These are phyloP conservation scores for Cardamine occulta DNA, from an alignment of 345 rosid genomes.

Conservation along the genomic window DNA sequence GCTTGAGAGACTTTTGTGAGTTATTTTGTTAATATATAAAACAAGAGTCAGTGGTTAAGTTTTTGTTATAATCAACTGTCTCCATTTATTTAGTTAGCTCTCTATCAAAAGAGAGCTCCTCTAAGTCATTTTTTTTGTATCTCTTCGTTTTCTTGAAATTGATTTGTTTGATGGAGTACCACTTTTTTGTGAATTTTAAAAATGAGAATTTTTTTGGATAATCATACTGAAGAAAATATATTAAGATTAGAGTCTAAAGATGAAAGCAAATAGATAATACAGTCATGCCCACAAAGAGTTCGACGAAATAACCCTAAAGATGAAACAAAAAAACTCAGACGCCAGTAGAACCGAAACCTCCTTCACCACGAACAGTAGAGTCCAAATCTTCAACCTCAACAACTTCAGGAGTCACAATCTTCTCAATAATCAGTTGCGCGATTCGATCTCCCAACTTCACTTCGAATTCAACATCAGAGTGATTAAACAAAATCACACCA, in stretches of 20 bases:
- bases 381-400: constrained; percentile 74
- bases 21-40: constrained; percentile 13
- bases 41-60: constrained; percentile 25
- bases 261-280: background rate
- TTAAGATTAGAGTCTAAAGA: background rate
- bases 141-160: background rate
- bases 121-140: background rate
- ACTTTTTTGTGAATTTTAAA: background rate
- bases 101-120: background rate
- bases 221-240: background rate
- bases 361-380: constrained; percentile 70
- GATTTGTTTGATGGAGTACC: background rate
- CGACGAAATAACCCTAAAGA: constrained; percentile 29
- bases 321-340: constrained; percentile 27
- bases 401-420: constrained; percentile 68
- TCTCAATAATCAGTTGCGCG: constrained; percentile 77
- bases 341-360: constrained; percentile 90
- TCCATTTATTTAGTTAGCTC: background rate
- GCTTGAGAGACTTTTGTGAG: constrained; percentile 3
- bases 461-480: constrained; percentile 64
- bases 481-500: constrained; percentile 73
- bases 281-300: constrained; percentile 22
- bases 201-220: background rate
- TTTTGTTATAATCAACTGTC: constrained; percentile 29
- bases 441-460: constrained; percentile 69